A percentile compares a stretch with the other conserved stretches of the same genome.
These are phyloP conservation scores for Podaxis mareebaensis DNA, from an alignment of 768 basidiomycete species.

Conservation along the genomic window DNA sequence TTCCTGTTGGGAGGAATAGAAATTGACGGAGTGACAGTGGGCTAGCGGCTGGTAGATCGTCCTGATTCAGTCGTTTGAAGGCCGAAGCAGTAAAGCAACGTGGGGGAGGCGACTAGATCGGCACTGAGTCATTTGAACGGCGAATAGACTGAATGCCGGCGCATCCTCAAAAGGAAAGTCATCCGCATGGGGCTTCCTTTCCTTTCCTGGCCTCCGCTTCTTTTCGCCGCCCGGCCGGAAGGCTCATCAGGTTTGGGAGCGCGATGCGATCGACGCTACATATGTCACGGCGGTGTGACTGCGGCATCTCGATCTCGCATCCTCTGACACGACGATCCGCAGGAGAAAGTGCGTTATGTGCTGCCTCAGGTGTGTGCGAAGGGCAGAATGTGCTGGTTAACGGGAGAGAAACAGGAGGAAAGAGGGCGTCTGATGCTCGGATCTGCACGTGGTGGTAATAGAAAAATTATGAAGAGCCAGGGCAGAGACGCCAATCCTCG, in stretches of 20 bases:
- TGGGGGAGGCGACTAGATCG: conserved; percentile 25
- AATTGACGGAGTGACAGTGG: background rate
- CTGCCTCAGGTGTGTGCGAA: background rate
- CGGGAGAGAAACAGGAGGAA: conserved; percentile 7
- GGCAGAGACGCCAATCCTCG: conserved; percentile 32
- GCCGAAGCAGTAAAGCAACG: conserved; percentile 18
- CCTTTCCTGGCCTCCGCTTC: conserved; percentile 15
- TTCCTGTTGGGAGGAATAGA: background rate
- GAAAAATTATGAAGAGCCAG: background rate
- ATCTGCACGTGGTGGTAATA: conserved; percentile 3
- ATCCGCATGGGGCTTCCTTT: conserved; percentile 6
- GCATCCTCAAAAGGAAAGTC: conserved; percentile 11
- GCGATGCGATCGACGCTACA: conserved; percentile 16
- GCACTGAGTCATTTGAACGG: conserved; percentile 21
- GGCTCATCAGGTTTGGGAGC: background rate
- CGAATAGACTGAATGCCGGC: conserved; percentile 11
- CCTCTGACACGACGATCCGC: conserved; percentile 4
- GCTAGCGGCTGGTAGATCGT: conserved; percentile 9
- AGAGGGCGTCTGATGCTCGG: background rate
- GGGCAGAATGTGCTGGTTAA: background rate
- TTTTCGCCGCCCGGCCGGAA: conserved; percentile 15
- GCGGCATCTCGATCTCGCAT: conserved; percentile 9
- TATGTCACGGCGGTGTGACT: conserved; percentile 10
- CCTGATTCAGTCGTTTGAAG: conserved; percentile 18
- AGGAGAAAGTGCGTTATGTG: background rate